Evolutionary conservation across 2,329 filamentous ascomycete species (phyloP).

Genomic region (Karstenula rhodostoma): DNA sequence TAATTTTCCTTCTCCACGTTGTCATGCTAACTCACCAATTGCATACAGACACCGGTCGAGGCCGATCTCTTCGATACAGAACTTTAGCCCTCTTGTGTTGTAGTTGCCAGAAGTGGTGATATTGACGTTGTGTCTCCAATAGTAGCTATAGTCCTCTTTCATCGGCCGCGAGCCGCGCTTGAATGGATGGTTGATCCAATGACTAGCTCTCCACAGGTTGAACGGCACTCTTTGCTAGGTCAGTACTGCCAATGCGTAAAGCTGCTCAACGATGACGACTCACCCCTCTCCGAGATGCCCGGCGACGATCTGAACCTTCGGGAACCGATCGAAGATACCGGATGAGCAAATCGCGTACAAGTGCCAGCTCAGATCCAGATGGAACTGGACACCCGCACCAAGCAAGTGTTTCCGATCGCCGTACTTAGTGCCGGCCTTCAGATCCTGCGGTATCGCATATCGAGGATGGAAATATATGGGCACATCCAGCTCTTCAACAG

Average conservation of each 20-base stretch:
- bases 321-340: constrained; percentile 55
- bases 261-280: constrained; percentile 1
- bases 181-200: constrained; percentile 57
- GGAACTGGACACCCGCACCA: constrained; percentile 46
- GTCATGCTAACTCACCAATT: constrained; percentile 34
- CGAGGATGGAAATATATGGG: constrained; percentile 47
- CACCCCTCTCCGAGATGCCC: constrained; percentile 56
- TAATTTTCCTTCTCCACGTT: not conserved
- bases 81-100: constrained; percentile 52
- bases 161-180: constrained; percentile 50
- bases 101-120: constrained; percentile 55
- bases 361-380: constrained; percentile 56
- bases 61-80: constrained; percentile 52
- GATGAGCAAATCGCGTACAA: constrained; percentile 56
- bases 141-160: constrained; percentile 49
- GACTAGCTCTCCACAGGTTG: constrained; percentile 49
- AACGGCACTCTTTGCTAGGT: constrained; percentile 51
- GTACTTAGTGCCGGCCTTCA: constrained; percentile 37
- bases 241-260: constrained; percentile 4
- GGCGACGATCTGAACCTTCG: constrained; percentile 52
- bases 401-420: constrained; percentile 39
- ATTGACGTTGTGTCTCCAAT: constrained; percentile 54
- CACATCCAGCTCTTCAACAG: constrained; percentile 42
- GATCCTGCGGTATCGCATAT: constrained; percentile 38
- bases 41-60: constrained; percentile 52